Conservation (phyloP, 2,329 filamentous ascomycete species). For the Pseudogymnoascus sp. region DNA sequence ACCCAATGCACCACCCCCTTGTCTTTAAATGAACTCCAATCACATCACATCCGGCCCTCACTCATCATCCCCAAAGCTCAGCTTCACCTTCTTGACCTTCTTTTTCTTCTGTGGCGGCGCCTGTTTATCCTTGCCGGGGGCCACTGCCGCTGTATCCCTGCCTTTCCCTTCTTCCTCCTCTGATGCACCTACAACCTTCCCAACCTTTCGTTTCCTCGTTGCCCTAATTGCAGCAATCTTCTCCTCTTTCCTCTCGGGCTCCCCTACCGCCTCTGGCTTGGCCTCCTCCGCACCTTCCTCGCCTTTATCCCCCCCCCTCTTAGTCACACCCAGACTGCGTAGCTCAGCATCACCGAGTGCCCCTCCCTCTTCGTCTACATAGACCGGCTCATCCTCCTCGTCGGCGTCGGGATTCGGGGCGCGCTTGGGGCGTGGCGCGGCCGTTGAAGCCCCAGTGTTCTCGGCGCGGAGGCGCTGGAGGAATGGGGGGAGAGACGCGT, state of each 20-base stretch:
- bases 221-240: constrained; percentile 37
- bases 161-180: constrained; percentile 14
- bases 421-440: constrained; percentile 31
- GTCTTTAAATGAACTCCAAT: neutral
- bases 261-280: neutral
- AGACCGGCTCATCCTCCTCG: constrained; percentile 68
- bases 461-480: constrained; percentile 50
- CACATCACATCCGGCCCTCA: neutral
- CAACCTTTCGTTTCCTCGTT: constrained; percentile 49
- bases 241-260: constrained; percentile 26
- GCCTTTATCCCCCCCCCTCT: constrained; percentile 13
- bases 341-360: constrained; percentile 32
- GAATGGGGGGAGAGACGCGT: constrained; percentile 52
- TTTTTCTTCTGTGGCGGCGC: constrained; percentile 29
- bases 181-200: constrained; percentile 38
- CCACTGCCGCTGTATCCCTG: constrained; percentile 11
- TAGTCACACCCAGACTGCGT: neutral
- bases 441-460: constrained; percentile 33
- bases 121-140: constrained; percentile 11
- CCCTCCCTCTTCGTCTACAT: constrained; percentile 66
- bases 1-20: neutral
- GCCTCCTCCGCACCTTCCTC: constrained; percentile 16
- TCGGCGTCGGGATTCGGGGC: constrained; percentile 57
- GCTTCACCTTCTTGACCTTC: constrained; percentile 52
- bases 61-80: constrained; percentile 59